Conservation (phyloP, 164 flowering plant genomes). For the Cinnamomum micranthum region DNA sequence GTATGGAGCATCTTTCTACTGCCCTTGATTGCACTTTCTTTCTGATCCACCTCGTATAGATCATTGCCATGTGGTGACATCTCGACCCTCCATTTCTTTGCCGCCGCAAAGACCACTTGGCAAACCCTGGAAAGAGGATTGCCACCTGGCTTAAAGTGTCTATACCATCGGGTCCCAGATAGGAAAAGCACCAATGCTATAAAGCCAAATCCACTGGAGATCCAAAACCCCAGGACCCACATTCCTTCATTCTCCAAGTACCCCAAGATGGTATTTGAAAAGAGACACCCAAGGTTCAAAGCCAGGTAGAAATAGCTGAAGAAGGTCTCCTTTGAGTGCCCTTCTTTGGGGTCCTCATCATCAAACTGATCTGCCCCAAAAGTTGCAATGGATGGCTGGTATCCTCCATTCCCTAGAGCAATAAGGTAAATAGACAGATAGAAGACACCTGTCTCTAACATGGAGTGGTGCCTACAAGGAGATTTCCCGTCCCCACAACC, state of each 20-base stretch:
- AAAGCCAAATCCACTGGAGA: conserved; percentile 62
- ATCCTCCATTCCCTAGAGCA: conserved; percentile 90
- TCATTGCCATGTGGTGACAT: conserved; percentile 33
- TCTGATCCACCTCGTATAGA: conserved; percentile 43
- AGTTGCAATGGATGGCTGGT: conserved; percentile 86
- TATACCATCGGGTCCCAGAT: conserved; percentile 54
- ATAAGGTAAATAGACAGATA: conserved; percentile 69
- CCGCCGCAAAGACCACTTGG: conserved; percentile 65
- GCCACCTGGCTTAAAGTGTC: conserved; percentile 72
- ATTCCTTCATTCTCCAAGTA: conserved; percentile 79
- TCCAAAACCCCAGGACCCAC: conserved; percentile 91
- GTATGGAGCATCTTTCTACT: conserved; percentile 69
- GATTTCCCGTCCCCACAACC: conserved; percentile 55
- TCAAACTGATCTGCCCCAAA: conserved; percentile 95
- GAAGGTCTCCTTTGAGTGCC: conserved; percentile 64
- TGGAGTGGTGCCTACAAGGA: conserved; percentile 54
- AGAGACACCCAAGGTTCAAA: conserved; percentile 75
- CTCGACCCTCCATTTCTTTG: conserved; percentile 51
- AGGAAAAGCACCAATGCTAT: conserved; percentile 65
- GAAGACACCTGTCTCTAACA: conserved; percentile 44
- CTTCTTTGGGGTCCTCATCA: conserved; percentile 61
- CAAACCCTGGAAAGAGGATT: conserved; percentile 70
- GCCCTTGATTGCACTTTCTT: conserved; percentile 34
- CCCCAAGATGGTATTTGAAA: conserved; percentile 74
- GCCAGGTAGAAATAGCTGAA: conserved; percentile 94